These are phyloP conservation scores for Annulohypoxylon truncatum DNA, from an alignment of 2,329 filamentous ascomycete species.

Conservation along the genomic window DNA sequence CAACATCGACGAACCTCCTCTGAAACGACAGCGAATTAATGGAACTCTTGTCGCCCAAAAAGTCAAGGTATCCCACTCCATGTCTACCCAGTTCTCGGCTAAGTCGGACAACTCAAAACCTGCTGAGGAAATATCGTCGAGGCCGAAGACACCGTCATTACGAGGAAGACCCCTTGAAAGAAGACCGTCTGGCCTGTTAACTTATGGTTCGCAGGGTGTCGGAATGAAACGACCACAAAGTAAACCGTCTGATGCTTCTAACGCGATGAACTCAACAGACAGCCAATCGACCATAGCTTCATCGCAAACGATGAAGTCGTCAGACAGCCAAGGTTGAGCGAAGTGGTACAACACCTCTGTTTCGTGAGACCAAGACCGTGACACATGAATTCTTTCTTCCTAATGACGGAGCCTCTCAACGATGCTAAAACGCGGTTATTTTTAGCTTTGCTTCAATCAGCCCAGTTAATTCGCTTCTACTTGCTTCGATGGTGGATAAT, in stretches of 20 bases:
- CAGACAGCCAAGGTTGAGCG: background rate
- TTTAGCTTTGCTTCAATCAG: conserved; percentile 4
- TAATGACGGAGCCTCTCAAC: background rate
- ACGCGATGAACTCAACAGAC: background rate
- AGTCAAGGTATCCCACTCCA: conserved; percentile 38
- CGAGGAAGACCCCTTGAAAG: conserved; percentile 35
- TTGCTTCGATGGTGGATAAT: background rate
- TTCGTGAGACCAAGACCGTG: background rate
- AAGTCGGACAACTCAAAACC: conserved; percentile 2
- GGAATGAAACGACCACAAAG: background rate
- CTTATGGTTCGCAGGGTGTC: conserved; percentile 31
- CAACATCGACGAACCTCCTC: conserved; percentile 3
- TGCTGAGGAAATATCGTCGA: conserved; percentile 6
- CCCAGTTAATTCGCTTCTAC: background rate
- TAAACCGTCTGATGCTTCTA: background rate
- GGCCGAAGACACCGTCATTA: background rate
- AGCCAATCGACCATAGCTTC: conserved; percentile 21
- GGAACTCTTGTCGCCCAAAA: background rate
- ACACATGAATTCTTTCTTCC: background rate
- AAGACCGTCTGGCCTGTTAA: conserved; percentile 26
- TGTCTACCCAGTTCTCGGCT: conserved; percentile 33
- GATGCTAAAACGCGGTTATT: background rate
- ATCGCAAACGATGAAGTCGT: conserved; percentile 9
- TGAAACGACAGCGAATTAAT: conserved; percentile 23
- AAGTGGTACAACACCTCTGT: no score